Evolutionary conservation across 1,284 basidiomycete species (phyloP).

Genomic region (Neolentinus lepideus): DNA sequence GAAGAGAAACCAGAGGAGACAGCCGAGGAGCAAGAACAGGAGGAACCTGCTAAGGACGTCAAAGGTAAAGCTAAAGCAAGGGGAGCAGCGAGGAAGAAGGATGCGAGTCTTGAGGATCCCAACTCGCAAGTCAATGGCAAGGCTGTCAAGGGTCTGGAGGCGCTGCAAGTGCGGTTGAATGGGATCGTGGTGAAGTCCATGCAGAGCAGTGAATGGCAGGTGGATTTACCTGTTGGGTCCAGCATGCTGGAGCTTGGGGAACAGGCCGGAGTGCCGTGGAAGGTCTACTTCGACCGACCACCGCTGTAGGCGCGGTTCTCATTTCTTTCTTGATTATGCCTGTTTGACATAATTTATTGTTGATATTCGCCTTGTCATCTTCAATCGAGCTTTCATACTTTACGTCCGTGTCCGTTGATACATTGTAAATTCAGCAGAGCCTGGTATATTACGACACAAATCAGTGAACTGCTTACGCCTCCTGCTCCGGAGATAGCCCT

Average conservation of each 20-base stretch:
- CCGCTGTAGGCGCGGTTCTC: neutral
- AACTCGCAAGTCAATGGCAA: conserved; percentile 47
- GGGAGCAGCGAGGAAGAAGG: conserved; percentile 22
- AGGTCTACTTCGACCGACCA: conserved; percentile 49
- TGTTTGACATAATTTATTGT: conserved; percentile 2
- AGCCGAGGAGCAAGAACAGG: conserved; percentile 42
- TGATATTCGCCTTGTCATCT: neutral
- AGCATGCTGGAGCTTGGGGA: conserved; percentile 66
- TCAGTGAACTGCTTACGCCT: no score
- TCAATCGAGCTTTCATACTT: neutral
- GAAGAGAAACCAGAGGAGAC: conserved; percentile 34
- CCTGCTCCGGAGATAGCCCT: no score
- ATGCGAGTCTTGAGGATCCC: conserved; percentile 36
- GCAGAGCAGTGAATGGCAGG: conserved; percentile 38
- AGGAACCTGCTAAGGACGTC: conserved; percentile 12
- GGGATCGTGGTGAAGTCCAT: neutral
- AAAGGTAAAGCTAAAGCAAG: conserved; percentile 11
- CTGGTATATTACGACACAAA: no score
- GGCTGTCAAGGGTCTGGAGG: conserved; percentile 30
- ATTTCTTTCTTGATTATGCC: conserved; percentile 9
- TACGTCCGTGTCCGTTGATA: neutral
- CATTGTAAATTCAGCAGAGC: neutral
- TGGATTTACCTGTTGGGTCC: conserved; percentile 43
- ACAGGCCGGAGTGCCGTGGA: conserved; percentile 58
- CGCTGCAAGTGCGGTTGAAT: conserved; percentile 9